phyloP scores from a whole-genome alignment of 148 eudicot genomes.

The Camellia japonica region DNA sequence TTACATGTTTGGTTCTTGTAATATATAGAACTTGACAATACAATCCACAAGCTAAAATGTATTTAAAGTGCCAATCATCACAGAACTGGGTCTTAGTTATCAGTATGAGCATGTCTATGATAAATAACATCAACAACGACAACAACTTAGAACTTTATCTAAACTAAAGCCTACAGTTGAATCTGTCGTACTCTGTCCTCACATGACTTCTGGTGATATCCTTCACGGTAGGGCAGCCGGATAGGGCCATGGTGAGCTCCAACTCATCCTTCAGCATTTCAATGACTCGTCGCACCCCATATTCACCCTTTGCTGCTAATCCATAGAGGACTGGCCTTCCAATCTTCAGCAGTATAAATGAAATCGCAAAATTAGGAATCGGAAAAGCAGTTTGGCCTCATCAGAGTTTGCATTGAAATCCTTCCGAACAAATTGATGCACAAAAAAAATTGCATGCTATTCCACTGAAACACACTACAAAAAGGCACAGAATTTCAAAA shows the following conservation, averaged over 20 bases:
- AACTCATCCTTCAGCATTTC: slow-evolving; percentile 71
- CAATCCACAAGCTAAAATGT: too few relatives aligned
- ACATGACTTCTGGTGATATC: slow-evolving; percentile 63
- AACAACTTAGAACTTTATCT: not conserved
- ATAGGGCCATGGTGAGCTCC: slow-evolving; percentile 75
- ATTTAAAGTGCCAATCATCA: not conserved
- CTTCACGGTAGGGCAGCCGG: slow-evolving; percentile 65
- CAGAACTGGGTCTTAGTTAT: not conserved
- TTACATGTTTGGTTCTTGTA: too few relatives aligned
- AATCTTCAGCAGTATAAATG: slow-evolving; percentile 31
- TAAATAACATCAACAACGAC: too few relatives aligned
- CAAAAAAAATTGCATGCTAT: too few relatives aligned
- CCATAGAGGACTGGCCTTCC: slow-evolving; percentile 78
- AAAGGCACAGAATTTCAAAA: not conserved
- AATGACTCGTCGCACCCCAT: slow-evolving; percentile 57
- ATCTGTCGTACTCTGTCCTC: slow-evolving; percentile 33
- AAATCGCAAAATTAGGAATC: not conserved
- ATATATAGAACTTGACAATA: too few relatives aligned
- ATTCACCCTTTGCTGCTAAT: slow-evolving; percentile 74
- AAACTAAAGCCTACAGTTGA: slow-evolving; percentile 39
- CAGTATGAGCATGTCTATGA: too few relatives aligned
- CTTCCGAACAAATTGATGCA: not conserved
- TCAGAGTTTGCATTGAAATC: too few relatives aligned
- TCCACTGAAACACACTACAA: not conserved
- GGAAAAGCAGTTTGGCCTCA: not conserved